Percentiles rank a stretch among this genome's conserved stretches.
phyloP scores from a whole-genome alignment of 1,284 basidiomycete species.

The Melampsora americana region DNA sequence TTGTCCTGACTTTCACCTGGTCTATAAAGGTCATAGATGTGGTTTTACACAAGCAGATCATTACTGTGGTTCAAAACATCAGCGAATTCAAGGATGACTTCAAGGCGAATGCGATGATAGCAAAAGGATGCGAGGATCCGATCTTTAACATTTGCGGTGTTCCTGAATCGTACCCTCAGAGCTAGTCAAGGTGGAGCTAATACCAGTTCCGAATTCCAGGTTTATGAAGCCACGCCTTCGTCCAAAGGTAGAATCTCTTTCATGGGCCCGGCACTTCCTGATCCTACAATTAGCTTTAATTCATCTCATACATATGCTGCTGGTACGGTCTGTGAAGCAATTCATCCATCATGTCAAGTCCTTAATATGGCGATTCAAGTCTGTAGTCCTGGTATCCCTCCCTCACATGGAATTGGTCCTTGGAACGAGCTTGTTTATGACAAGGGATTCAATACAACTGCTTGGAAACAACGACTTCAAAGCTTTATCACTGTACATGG shows the following conservation, averaged over 20 bases:
- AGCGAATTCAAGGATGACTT: background rate
- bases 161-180: background rate
- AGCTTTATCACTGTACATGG: background rate
- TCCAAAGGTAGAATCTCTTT: background rate
- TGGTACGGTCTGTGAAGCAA: background rate
- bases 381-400: background rate
- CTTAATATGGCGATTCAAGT: background rate
- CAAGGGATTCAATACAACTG: background rate
- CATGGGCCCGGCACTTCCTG: background rate
- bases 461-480: background rate
- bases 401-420: background rate
- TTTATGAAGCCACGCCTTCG: background rate
- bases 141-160: background rate
- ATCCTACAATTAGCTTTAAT: background rate
- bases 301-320: constrained; percentile 9
- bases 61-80: background rate
- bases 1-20: background rate
- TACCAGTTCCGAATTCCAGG: background rate
- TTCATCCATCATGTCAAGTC: background rate
- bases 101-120: background rate
- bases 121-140: background rate
- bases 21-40: background rate
- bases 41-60: background rate
- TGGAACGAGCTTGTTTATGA: background rate
- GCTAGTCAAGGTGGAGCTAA: constrained; percentile 5